Conservation (phyloP, 345 rosid genomes). For the Dipteronia sinensis region DNA sequence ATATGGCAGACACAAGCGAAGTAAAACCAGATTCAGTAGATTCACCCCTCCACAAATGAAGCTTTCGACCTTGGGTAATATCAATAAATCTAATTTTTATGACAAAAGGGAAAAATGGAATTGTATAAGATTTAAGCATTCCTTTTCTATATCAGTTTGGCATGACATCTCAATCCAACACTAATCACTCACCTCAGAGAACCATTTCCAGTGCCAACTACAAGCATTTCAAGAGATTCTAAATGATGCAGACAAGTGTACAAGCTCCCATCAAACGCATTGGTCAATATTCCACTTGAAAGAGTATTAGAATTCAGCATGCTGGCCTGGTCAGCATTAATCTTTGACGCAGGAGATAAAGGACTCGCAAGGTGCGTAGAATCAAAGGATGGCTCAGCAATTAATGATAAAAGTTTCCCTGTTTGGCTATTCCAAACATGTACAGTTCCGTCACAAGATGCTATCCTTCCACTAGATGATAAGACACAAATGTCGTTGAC, state of each 20-base stretch:
- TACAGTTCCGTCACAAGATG: constrained; percentile 95
- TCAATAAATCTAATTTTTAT: constrained; percentile 64
- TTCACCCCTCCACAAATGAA: constrained; percentile 87
- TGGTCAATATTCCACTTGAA: constrained; percentile 65
- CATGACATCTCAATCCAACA: constrained; percentile 7
- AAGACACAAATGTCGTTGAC: constrained; percentile 80
- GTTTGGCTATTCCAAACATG: constrained; percentile 91
- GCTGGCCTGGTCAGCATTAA: constrained; percentile 49
- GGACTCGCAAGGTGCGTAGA: constrained; percentile 48
- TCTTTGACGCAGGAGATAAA: constrained; percentile 44
- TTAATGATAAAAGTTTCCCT: constrained; percentile 70
- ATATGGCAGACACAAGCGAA: constrained; percentile 82
- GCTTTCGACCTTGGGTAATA: constrained; percentile 68
- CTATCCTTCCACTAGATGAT: constrained; percentile 74
- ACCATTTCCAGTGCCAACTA: constrained; percentile 86
- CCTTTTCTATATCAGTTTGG: constrained; percentile 17
- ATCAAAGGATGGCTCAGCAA: constrained; percentile 67
- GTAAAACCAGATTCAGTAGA: constrained; percentile 65
- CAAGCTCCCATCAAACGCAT: constrained; percentile 77
- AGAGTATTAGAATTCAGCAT: constrained; percentile 58
- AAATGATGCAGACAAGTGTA: constrained; percentile 86
- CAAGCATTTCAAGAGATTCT: constrained; percentile 61
- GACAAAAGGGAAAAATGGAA: constrained; percentile 13
- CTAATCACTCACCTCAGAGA: constrained; percentile 65
- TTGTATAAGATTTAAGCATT: constrained; percentile 12